Percentiles rank a stretch among this genome's conserved stretches.
These are phyloP conservation scores for Tolypocladium ophioglossoides DNA, from an alignment of 2,329 filamentous ascomycete genomes.

Conservation along the genomic window DNA sequence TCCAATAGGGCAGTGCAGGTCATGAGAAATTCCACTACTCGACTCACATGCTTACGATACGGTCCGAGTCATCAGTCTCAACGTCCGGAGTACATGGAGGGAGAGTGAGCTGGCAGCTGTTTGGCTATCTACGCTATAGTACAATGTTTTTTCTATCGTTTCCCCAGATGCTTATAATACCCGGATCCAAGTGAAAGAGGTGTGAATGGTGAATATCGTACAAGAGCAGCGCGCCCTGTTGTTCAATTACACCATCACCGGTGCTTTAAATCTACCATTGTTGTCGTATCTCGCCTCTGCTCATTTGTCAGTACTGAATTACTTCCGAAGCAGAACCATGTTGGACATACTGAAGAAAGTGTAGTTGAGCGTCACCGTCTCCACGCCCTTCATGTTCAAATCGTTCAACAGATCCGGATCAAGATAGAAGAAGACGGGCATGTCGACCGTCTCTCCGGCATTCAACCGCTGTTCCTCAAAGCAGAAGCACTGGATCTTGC, in stretches of 20 bases:
- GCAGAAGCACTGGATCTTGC: constrained; percentile 99
- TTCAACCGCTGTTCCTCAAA: constrained; percentile 95
- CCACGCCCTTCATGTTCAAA: constrained; percentile 83
- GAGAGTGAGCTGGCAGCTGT: neutral
- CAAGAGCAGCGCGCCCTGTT: neutral
- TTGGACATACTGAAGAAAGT: constrained; percentile 85
- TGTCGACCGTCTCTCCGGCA: constrained; percentile 93
- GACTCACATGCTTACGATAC: neutral
- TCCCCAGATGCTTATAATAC: neutral
- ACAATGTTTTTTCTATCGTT: neutral
- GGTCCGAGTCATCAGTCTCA: neutral
- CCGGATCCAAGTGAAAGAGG: neutral
- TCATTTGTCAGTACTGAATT: constrained; percentile 20
- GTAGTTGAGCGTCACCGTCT: constrained; percentile 92
- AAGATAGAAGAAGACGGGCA: constrained; percentile 99
- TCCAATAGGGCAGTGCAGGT: neutral
- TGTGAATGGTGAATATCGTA: neutral
- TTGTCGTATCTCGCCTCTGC: constrained; percentile 36
- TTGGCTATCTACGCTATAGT: neutral
- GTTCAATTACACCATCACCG: constrained; percentile 14
- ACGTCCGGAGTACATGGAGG: neutral
- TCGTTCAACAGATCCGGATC: constrained; percentile 92
- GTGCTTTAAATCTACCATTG: constrained; percentile 32
- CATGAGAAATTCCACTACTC: too few relatives aligned
- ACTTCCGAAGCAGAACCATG: neutral